phyloP scores from a whole-genome alignment of 1,284 basidiomycete species.

The Wallemia mellicola region DNA sequence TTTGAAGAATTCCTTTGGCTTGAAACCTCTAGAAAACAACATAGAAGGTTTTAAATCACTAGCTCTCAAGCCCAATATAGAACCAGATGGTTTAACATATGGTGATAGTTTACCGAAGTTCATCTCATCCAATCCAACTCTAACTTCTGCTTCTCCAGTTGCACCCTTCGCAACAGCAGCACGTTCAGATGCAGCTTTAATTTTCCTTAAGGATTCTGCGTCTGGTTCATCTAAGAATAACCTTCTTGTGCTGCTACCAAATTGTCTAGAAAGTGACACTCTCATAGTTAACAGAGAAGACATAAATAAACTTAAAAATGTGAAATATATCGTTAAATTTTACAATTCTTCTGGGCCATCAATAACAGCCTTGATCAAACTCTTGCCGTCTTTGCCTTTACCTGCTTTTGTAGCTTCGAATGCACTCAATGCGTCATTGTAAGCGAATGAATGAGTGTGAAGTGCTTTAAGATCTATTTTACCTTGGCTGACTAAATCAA shows the following conservation, averaged over 20 bases:
- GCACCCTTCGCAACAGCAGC: neutral
- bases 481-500: constrained; percentile 22
- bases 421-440: constrained; percentile 21
- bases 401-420: constrained; percentile 27
- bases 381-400: constrained; percentile 30
- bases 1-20: neutral
- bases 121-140: neutral
- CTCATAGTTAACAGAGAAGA: neutral
- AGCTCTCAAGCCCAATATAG: neutral
- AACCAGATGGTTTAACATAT: neutral
- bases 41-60: neutral
- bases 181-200: neutral
- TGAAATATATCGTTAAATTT: neutral
- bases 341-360: constrained; percentile 27
- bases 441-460: constrained; percentile 28
- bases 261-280: neutral
- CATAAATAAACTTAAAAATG: neutral
- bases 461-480: constrained; percentile 23
- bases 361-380: constrained; percentile 28
- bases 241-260: neutral
- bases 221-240: neutral
- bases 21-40: neutral
- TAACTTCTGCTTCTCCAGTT: neutral
- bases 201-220: neutral
- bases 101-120: neutral